phyloP scores from a whole-genome alignment of 73 alveolate genomes.

The Symbiodinium pilosum region DNA sequence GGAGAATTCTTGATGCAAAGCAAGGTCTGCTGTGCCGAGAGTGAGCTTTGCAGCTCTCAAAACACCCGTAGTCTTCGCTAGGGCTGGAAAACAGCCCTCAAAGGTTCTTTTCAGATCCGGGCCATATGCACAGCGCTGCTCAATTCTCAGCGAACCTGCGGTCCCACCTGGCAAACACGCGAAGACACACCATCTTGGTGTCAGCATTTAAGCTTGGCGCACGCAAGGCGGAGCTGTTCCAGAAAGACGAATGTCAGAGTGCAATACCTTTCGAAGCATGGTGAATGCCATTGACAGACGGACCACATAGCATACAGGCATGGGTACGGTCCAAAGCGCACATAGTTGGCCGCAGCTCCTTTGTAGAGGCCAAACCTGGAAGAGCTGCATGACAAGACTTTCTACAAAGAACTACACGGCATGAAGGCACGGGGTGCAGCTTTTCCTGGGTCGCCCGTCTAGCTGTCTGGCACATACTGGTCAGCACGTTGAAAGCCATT shows the following conservation, averaged over 20 bases:
- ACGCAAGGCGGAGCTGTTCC: conserved; percentile 85
- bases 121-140: not conserved
- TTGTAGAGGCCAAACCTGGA: conserved; percentile 60
- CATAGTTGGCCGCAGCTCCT: conserved; percentile 82
- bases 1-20: not conserved
- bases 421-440: no score
- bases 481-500: conserved; percentile 46
- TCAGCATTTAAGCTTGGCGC: not conserved
- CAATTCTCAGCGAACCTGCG: not conserved
- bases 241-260: conserved; percentile 78
- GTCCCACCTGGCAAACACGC: not conserved
- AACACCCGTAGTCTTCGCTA: not conserved
- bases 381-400: no score
- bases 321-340: conserved; percentile 82
- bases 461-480: conserved; percentile 57
- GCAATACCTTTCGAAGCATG: not conserved
- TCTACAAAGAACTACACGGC: no score
- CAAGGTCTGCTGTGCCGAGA: not conserved
- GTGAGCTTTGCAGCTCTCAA: not conserved
- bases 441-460: not conserved
- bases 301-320: not conserved
- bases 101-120: not conserved
- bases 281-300: no score
- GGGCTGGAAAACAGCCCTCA: no score
- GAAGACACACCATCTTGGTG: no score